These are phyloP conservation scores for Actinidia chinensis DNA, from an alignment of 179 eudicot species.

Conservation along the genomic window DNA sequence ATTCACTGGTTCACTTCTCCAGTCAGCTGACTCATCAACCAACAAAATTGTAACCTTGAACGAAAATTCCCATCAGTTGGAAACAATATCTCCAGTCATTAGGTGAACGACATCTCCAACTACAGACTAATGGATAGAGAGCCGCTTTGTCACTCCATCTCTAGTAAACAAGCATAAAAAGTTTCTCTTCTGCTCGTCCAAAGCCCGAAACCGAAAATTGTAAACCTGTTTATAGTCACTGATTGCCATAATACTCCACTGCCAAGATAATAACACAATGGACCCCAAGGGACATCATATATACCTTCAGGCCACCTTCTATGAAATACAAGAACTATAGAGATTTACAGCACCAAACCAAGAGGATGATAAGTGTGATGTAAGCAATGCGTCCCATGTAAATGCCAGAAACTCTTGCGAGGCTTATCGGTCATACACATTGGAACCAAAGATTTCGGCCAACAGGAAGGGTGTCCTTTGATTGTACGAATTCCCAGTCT, in stretches of 20 bases:
- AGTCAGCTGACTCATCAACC: background rate
- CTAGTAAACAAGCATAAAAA: conserved; percentile 31
- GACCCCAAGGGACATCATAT: conserved; percentile 1
- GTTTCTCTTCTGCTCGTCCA: conserved; percentile 37
- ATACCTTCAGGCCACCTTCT: background rate
- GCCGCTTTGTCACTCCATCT: conserved; percentile 30
- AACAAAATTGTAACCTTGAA: background rate
- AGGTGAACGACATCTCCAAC: conserved; percentile 41
- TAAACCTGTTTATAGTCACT: background rate
- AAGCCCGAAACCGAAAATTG: background rate
- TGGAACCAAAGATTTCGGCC: no score
- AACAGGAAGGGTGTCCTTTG: no score
- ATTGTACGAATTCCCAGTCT: no score
- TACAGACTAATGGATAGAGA: conserved; percentile 34
- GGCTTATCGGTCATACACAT: no score
- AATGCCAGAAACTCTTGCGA: no score
- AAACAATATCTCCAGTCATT: conserved; percentile 14
- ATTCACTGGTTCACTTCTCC: background rate
- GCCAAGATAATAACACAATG: background rate
- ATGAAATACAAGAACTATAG: no score
- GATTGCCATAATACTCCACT: background rate
- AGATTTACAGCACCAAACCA: no score
- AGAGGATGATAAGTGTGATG: no score
- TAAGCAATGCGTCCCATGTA: no score
- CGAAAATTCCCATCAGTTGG: conserved; percentile 6